These are phyloP conservation scores for Colletotrichum simmondsii DNA, from an alignment of 2,329 filamentous ascomycete genomes.

Conservation along the genomic window DNA sequence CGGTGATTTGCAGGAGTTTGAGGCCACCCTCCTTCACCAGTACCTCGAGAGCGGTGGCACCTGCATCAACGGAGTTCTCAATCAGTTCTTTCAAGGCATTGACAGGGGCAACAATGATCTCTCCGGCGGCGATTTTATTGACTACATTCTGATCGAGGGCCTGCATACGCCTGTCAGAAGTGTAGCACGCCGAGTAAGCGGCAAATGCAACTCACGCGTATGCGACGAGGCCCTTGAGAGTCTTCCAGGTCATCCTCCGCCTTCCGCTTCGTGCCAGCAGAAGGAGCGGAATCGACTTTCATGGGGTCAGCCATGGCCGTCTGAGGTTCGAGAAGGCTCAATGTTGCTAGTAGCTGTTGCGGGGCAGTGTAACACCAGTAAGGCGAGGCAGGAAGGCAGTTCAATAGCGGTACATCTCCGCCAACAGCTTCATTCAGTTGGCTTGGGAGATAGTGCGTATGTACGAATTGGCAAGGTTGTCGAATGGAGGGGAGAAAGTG, in stretches of 20 bases:
- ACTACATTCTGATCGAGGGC: conserved; percentile 92
- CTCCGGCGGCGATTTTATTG: conserved; percentile 97
- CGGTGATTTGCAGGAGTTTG: conserved; percentile 95
- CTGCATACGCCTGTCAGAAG: conserved; percentile 52
- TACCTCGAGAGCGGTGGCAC: conserved; percentile 89
- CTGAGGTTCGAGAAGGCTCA: not conserved
- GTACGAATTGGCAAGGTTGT: not conserved
- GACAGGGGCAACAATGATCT: conserved; percentile 97
- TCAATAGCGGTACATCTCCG: not conserved
- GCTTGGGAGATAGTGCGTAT: not conserved
- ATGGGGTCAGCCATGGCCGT: conserved; percentile 45
- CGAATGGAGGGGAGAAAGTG: not conserved
- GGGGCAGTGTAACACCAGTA: not conserved
- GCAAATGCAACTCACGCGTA: conserved; percentile 53
- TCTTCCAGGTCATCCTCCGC: conserved; percentile 50
- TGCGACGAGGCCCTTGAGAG: conserved; percentile 57
- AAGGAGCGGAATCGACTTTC: conserved; percentile 56
- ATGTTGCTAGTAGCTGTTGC: not conserved
- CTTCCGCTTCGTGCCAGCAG: conserved; percentile 61
- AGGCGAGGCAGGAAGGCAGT: not conserved
- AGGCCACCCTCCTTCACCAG: conserved; percentile 94
- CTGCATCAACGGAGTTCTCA: conserved; percentile 98
- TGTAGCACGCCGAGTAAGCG: conserved; percentile 2
- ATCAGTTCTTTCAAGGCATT: conserved; percentile 97
- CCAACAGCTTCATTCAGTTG: not conserved